Percentiles rank a stretch among this genome's conserved stretches.
Evolutionary conservation across 495 filamentous ascomycete species (phyloP).

Genomic region (Lophiostoma macrostomum): DNA sequence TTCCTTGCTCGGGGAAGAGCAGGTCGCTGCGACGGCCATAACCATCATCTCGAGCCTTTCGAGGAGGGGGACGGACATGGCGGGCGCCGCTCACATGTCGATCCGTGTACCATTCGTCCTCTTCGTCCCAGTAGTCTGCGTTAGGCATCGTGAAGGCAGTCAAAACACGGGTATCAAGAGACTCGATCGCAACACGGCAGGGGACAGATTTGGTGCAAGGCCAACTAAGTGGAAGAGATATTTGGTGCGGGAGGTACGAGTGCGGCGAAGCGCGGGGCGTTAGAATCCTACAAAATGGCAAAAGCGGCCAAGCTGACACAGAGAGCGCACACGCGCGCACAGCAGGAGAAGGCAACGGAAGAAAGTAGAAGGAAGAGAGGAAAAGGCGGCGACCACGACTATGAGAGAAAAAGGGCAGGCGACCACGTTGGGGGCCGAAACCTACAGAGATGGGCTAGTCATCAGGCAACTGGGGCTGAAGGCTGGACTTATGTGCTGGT

Average conservation of each 20-base stretch:
- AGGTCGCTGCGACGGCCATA: conserved; percentile 10
- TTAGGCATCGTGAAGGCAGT: conserved; percentile 13
- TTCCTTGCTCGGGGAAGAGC: conserved; percentile 14
- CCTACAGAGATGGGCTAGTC: conserved; percentile 5
- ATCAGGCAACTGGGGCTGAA: conserved; percentile 31
- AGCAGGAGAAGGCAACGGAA: conserved; percentile 16
- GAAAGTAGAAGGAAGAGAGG: conserved; percentile 23
- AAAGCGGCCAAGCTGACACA: conserved; percentile 21
- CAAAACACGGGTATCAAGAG: neutral
- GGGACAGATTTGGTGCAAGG: too few species aligned
- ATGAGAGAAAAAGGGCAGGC: conserved; percentile 25
- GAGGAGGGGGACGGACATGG: conserved; percentile 29
- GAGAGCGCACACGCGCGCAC: neutral
- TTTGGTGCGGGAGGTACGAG: neutral
- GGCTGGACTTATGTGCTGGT: conserved; percentile 5
- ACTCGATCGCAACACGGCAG: too few species aligned
- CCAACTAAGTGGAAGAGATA: too few species aligned
- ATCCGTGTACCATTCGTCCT: conserved; percentile 30
- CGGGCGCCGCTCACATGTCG: conserved; percentile 23
- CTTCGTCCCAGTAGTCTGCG: conserved; percentile 28
- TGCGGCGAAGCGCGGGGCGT: conserved; percentile 15
- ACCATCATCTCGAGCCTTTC: conserved; percentile 2
- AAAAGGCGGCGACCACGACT: conserved; percentile 11
- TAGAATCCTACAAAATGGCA: neutral
- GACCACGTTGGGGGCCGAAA: conserved; percentile 26